Evolutionary conservation across 2,329 filamentous ascomycete genomes (phyloP).

Genomic region (Sphaceloma murrayae): DNA sequence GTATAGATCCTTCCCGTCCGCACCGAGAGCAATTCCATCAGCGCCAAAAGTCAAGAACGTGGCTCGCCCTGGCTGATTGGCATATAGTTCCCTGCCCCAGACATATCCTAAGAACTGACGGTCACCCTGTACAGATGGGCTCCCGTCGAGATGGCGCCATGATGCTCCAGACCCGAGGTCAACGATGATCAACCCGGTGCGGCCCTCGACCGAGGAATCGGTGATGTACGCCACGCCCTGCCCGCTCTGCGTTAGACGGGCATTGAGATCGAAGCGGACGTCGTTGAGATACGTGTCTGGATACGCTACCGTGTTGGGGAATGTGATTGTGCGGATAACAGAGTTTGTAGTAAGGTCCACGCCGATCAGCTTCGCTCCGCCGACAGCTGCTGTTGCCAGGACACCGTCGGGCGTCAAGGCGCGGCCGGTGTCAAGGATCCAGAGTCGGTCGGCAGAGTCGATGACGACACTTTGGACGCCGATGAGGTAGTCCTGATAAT

Average conservation of each 20-base stretch:
- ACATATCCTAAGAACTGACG: slow-evolving; percentile 40
- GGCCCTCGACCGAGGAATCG: slow-evolving; percentile 40
- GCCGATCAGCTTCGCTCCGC: slow-evolving; percentile 44
- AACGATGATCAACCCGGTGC: slow-evolving; percentile 42
- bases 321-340: slow-evolving; percentile 43
- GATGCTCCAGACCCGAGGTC: slow-evolving; percentile 41
- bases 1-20: slow-evolving; percentile 40
- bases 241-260: slow-evolving; percentile 33
- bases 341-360: slow-evolving; percentile 39
- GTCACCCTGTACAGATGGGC: slow-evolving; percentile 34
- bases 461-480: slow-evolving; percentile 46
- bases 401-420: slow-evolving; percentile 35
- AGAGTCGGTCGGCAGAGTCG: slow-evolving; percentile 41
- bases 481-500: slow-evolving; percentile 42
- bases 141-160: slow-evolving; percentile 42
- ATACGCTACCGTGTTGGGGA: slow-evolving; percentile 39
- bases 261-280: slow-evolving; percentile 44
- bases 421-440: slow-evolving; percentile 46
- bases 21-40: slow-evolving; percentile 44
- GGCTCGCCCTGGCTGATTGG: slow-evolving; percentile 31
- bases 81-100: slow-evolving; percentile 42
- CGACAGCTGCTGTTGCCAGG: slow-evolving; percentile 36
- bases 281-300: slow-evolving; percentile 46
- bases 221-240: slow-evolving; percentile 46
- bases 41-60: slow-evolving; percentile 37